Conservation (phyloP, 768 basidiomycete genomes). For the Lepiota brunneoincarnata region DNA sequence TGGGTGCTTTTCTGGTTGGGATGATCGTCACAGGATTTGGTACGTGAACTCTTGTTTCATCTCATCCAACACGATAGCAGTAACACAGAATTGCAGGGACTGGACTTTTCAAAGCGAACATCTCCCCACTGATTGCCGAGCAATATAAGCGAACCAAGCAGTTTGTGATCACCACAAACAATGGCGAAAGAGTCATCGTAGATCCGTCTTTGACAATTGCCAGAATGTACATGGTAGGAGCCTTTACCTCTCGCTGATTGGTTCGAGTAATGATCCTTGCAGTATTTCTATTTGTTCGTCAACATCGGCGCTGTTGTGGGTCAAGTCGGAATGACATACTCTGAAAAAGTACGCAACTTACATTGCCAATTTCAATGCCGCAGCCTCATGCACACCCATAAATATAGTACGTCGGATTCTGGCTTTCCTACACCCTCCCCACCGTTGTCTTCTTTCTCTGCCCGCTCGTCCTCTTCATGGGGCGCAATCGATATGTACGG, state of each 20-base stretch:
- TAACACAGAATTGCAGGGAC: constrained; percentile 38
- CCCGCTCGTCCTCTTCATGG: constrained; percentile 55
- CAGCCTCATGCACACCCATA: constrained; percentile 42
- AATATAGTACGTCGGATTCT: constrained; percentile 60
- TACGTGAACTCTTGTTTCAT: constrained; percentile 13
- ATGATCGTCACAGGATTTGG: constrained; percentile 58
- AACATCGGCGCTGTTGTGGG: constrained; percentile 66
- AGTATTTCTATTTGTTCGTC: constrained; percentile 61
- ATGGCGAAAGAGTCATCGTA: constrained; percentile 71
- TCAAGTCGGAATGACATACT: constrained; percentile 68
- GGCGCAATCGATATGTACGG: constrained; percentile 49
- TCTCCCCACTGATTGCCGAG: constrained; percentile 77
- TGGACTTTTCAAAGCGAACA: constrained; percentile 75
- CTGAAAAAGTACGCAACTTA: constrained; percentile 48
- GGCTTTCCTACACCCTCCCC: constrained; percentile 60
- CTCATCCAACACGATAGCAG: background rate
- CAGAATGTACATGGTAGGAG: constrained; percentile 67
- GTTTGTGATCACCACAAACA: constrained; percentile 46
- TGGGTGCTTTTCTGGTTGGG: constrained; percentile 54
- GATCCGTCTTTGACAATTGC: constrained; percentile 68
- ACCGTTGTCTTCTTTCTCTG: constrained; percentile 58
- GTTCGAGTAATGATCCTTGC: background rate
- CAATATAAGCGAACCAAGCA: constrained; percentile 58
- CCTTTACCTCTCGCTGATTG: background rate
- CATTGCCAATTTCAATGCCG: constrained; percentile 19